phyloP scores from a whole-genome alignment of 768 basidiomycete genomes.

The Mycena belliarum region DNA sequence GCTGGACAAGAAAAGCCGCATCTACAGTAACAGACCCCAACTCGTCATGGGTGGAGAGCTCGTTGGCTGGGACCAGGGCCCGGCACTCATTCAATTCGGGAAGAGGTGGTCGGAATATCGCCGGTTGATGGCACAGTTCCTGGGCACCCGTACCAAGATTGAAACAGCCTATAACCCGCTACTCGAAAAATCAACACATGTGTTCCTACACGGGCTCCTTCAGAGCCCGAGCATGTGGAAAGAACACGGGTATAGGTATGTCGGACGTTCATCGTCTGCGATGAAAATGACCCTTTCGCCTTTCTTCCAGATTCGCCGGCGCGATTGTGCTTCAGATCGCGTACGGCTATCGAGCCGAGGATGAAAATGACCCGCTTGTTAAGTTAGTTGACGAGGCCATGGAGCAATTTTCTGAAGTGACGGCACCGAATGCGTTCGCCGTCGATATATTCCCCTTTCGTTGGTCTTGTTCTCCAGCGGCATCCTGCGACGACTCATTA shows the following conservation, averaged over 20 bases:
- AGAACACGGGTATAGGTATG: slow-evolving; percentile 18
- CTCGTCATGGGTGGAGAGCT: slow-evolving; percentile 34
- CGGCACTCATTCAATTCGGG: slow-evolving; percentile 19
- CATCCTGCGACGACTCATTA: not conserved
- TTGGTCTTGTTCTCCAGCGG: not conserved
- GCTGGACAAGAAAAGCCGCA: slow-evolving; percentile 31
- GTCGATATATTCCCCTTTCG: slow-evolving; percentile 33
- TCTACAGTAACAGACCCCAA: slow-evolving; percentile 23
- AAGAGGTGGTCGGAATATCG: slow-evolving; percentile 24
- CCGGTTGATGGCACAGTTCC: slow-evolving; percentile 20
- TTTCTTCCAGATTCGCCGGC: slow-evolving; percentile 23
- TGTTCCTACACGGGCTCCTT: slow-evolving; percentile 12
- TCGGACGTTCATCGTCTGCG: not conserved
- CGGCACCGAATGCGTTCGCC: slow-evolving; percentile 21
- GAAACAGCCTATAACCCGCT: slow-evolving; percentile 13
- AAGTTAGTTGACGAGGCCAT: slow-evolving; percentile 27
- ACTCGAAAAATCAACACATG: slow-evolving; percentile 15
- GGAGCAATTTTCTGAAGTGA: slow-evolving; percentile 25
- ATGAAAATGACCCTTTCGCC: too few relatives aligned
- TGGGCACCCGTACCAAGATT: slow-evolving; percentile 25
- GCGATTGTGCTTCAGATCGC: slow-evolving; percentile 29
- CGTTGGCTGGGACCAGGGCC: slow-evolving; percentile 23
- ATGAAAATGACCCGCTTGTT: slow-evolving; percentile 27
- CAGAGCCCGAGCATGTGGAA: slow-evolving; percentile 16
- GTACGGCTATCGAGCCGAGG: slow-evolving; percentile 29